phyloP scores from a whole-genome alignment of 768 basidiomycete species.

The Suillus clintonianus region DNA sequence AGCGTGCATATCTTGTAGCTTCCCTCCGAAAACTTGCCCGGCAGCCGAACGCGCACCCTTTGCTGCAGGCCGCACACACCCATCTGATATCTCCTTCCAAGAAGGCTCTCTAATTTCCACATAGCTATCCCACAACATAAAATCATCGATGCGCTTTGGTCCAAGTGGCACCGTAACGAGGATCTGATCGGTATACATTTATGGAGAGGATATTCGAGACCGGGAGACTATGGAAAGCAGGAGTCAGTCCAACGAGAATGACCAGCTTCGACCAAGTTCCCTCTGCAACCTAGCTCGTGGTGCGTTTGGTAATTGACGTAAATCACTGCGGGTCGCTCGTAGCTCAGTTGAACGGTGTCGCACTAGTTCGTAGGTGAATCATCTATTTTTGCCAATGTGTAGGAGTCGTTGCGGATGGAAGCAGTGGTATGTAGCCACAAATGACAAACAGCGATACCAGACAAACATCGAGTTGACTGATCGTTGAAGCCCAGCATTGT shows the following conservation, averaged over 20 bases:
- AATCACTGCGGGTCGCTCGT: neutral
- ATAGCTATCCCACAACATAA: constrained; percentile 8
- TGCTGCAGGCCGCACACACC: constrained; percentile 39
- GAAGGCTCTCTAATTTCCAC: constrained; percentile 41
- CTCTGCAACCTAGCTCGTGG: neutral
- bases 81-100: constrained; percentile 29
- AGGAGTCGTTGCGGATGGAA: neutral
- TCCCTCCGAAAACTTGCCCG: constrained; percentile 42
- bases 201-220: neutral
- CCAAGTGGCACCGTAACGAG: neutral
- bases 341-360: neutral
- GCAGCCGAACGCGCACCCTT: constrained; percentile 18
- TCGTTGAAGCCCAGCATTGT: too few relatives aligned
- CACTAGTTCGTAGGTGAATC: neutral
- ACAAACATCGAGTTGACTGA: too few relatives aligned
- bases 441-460: too few relatives aligned
- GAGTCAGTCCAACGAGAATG: neutral
- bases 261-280: neutral
- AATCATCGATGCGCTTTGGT: neutral
- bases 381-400: neutral
- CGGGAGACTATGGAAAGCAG: neutral
- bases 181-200: neutral
- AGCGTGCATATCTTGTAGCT: constrained; percentile 45
- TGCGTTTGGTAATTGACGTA: neutral
- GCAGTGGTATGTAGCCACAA: too few relatives aligned